Percentiles rank a stretch among this genome's conserved stretches.
Conservation (phyloP, 2,329 filamentous ascomycete species). For the Colletotrichum sp. region DNA sequence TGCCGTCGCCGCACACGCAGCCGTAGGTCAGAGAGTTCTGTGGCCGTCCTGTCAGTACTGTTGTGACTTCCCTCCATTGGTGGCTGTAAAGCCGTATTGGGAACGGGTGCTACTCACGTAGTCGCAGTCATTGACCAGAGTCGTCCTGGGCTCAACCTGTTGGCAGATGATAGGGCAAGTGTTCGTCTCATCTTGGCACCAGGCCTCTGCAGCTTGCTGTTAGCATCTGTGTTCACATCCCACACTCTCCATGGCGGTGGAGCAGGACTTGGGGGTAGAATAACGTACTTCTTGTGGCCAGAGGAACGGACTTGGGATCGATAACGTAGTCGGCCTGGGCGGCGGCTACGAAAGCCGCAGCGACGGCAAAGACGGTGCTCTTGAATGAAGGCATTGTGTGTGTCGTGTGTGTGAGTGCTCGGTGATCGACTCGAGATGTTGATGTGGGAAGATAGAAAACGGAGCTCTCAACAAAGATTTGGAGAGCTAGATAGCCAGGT, state of each 20-base stretch:
- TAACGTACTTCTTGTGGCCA: conserved; percentile 56
- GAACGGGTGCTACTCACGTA: conserved; percentile 49
- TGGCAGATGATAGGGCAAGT: conserved; percentile 77
- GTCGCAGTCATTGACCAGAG: conserved; percentile 70
- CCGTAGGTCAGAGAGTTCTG: conserved; percentile 68
- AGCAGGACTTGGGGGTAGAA: too few relatives aligned
- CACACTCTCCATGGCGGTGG: not conserved
- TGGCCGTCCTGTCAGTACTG: not conserved
- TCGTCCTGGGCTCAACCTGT: conserved; percentile 58
- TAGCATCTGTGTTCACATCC: conserved; percentile 15
- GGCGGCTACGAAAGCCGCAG: conserved; percentile 54
- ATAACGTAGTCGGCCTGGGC: conserved; percentile 65
- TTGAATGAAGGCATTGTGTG: conserved; percentile 60
- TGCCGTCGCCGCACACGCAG: conserved; percentile 73
- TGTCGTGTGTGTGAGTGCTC: not conserved
- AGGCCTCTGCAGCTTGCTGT: conserved; percentile 49
- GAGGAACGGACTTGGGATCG: conserved; percentile 64
- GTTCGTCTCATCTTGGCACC: conserved; percentile 68
- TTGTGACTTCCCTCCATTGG: not conserved
- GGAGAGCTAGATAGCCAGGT: not conserved
- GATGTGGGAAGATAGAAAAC: not conserved
- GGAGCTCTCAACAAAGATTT: not conserved
- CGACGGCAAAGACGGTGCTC: conserved; percentile 58
- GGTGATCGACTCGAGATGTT: not conserved
- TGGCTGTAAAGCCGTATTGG: not conserved